These are phyloP conservation scores for Fraxinus xanthoxyloides DNA, from an alignment of 305 asterid species.

Conservation along the genomic window DNA sequence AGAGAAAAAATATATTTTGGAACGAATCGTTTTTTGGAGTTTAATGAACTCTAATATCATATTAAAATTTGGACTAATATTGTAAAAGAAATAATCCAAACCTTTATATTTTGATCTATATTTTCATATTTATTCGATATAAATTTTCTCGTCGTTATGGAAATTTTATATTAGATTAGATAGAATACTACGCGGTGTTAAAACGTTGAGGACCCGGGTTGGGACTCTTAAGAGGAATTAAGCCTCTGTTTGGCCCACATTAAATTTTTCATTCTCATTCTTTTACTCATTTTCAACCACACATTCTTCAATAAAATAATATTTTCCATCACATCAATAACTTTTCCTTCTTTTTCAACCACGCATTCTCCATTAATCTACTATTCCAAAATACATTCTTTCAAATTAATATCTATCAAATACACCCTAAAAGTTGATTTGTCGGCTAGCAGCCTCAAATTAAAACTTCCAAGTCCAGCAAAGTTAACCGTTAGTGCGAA, in stretches of 20 bases:
- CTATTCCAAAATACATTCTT: too few species aligned
- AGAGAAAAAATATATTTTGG: background rate
- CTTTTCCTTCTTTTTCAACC: too few species aligned
- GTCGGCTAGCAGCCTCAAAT: background rate
- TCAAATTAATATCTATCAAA: too few species aligned
- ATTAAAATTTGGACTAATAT: too few species aligned
- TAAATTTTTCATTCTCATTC: too few species aligned
- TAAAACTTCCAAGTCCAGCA: background rate
- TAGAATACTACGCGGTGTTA: background rate
- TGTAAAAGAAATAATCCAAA: too few species aligned
- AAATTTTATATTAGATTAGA: background rate
- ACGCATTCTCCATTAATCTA: too few species aligned
- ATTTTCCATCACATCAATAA: too few species aligned
- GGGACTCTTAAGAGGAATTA: background rate
- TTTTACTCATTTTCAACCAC: too few species aligned
- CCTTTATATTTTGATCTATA: too few species aligned
- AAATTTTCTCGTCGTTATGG: background rate
- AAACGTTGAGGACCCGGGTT: background rate
- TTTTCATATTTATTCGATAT: background rate
- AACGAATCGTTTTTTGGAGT: background rate
- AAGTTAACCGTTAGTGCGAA: background rate
- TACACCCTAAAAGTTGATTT: background rate
- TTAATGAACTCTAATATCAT: background rate
- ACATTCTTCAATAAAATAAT: too few species aligned
- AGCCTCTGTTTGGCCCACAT: too few species aligned